Evolutionary conservation across 2,329 filamentous ascomycete species (phyloP), one percentile per base, ranked within the genome.

Genomic region (Hypoxylon sp.): DNA sequence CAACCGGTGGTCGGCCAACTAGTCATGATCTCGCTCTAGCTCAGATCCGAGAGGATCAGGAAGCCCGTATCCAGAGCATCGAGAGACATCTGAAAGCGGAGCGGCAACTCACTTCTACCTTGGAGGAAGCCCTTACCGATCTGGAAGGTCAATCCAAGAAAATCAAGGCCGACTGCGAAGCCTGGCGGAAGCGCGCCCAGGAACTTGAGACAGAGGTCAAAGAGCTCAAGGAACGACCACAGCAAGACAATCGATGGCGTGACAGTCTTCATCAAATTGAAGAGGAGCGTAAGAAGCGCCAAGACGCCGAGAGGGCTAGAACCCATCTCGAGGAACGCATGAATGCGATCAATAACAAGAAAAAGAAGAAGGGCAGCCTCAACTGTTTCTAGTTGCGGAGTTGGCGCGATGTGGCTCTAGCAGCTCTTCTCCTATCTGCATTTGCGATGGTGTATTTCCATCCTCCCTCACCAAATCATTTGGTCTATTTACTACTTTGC

Each of bases 31-130:
- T 90, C 41, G 83, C 82, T 54, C 87, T 90, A 63, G 88, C 90
- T 52, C 94, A 97, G 74, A 87, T 97, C 70, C 88, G 95, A 65
- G 95, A 98, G 75, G 96, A 99, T 73, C 94, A 97, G 78, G 96
- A 99, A 77, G 92, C 93, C 45, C 94, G 94, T 69, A 96, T 99
- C 76, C 90, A 92, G 65, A 96, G 93, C 5, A 97, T 99, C 68
- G 95, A 99, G 84, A 98, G 97, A 83, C 94, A 98, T 76, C 87
- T 99, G 23, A 91, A 92, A 70, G 96, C 96, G 2, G 96, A 99
- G 84, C 97, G 97, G 78, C 95, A 98, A 78, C 89, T 99, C 63
- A 99, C 95, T 0, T 91, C 93, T 50, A 98, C 95, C 1, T 87
- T 99, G 39, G 96, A 99, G 79, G 95, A 98, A 80, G 96, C 96